phyloP scores from a whole-genome alignment of 306 rosid genomes.

The Gleditsia sinensis region DNA sequence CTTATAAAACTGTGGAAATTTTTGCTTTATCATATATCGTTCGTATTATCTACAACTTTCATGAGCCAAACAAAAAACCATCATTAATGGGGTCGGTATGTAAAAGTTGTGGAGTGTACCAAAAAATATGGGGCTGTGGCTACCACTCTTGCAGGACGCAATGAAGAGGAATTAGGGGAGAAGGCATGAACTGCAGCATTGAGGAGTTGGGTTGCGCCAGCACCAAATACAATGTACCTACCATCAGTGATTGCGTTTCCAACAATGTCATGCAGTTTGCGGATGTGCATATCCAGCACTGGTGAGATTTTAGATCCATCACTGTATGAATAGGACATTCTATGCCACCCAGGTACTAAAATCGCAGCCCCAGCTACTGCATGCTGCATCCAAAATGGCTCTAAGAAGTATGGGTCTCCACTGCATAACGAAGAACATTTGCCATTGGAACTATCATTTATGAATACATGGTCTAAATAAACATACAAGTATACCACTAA shows the following conservation, averaged over 20 bases:
- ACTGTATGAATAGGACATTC: slow-evolving; percentile 35
- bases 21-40: too few relatives aligned
- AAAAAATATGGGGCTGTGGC: slow-evolving; percentile 27
- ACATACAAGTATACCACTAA: too few relatives aligned
- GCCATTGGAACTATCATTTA: too few relatives aligned
- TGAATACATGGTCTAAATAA: too few relatives aligned
- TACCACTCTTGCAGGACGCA: slow-evolving; percentile 15
- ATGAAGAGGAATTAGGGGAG: slow-evolving; percentile 9
- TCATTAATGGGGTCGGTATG: too few relatives aligned
- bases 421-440: too few relatives aligned
- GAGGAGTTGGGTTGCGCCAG: slow-evolving; percentile 43
- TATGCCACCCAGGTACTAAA: slow-evolving; percentile 47
- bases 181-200: slow-evolving; percentile 45
- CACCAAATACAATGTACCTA: slow-evolving; percentile 40
- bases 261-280: slow-evolving; percentile 26
- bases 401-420: slow-evolving; percentile 46
- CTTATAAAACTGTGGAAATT: slow-evolving; percentile 40
- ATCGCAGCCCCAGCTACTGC: slow-evolving; percentile 41
- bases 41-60: too few relatives aligned
- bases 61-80: too few relatives aligned
- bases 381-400: slow-evolving; percentile 49
- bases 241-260: slow-evolving; percentile 44
- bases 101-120: slow-evolving; percentile 21
- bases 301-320: background rate
- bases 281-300: slow-evolving; percentile 31